These are phyloP conservation scores for Triticum dicoccoides DNA, from an alignment of 176 grass and related monocot species.

Conservation along the genomic window DNA sequence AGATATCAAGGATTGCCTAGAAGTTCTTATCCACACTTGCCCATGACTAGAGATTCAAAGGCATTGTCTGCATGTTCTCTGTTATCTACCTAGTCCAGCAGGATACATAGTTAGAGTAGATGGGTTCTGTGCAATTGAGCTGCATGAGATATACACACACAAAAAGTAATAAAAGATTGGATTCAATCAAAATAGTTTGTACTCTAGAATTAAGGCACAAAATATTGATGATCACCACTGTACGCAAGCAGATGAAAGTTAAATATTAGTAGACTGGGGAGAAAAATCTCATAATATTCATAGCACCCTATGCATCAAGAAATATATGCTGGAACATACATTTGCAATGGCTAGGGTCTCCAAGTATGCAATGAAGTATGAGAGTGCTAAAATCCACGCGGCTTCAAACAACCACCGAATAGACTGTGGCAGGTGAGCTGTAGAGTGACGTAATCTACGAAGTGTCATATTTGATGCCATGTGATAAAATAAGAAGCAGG, in stretches of 20 bases:
- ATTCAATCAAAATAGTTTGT: not conserved
- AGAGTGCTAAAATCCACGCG: conserved; percentile 77
- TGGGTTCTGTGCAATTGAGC: not conserved
- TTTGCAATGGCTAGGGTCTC: conserved; percentile 96
- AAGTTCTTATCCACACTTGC: not conserved
- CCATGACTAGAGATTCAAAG: not conserved
- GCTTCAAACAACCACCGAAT: conserved; percentile 62
- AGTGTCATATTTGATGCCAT: conserved; percentile 90
- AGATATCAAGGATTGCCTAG: not conserved
- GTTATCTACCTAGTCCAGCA: not conserved
- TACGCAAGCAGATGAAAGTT: not conserved
- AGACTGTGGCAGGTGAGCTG: conserved; percentile 59
- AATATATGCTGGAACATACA: conserved; percentile 54
- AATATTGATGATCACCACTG: not conserved
- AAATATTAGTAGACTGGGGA: not conserved
- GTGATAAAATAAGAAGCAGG: conserved; percentile 94
- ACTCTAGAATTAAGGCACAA: not conserved
- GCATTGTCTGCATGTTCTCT: conserved; percentile 2
- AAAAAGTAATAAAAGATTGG: not conserved
- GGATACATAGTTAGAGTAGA: not conserved
- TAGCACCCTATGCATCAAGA: not conserved
- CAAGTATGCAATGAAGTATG: conserved; percentile 93
- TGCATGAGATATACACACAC: not conserved
- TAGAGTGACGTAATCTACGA: conserved; percentile 61
- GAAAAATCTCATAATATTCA: not conserved